Conservation (phyloP, 768 basidiomycete species). For the Pleurotus ostreatus region DNA sequence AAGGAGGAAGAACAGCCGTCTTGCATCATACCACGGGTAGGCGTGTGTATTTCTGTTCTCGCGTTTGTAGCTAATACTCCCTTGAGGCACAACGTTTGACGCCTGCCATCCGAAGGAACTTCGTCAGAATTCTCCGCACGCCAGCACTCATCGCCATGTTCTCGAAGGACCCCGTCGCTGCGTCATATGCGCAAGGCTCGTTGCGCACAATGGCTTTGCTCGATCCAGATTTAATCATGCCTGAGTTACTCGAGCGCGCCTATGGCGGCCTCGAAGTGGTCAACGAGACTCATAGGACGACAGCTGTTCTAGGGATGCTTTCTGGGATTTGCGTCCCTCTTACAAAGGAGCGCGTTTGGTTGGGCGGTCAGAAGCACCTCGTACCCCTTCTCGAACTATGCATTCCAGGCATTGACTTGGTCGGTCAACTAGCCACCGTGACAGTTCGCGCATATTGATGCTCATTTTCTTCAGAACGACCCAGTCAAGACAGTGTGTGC, state of each 20-base stretch:
- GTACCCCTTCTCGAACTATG: constrained; percentile 85
- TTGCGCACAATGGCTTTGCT: constrained; percentile 74
- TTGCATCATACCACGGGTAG: constrained; percentile 78
- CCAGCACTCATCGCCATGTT: constrained; percentile 91
- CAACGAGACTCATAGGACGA: constrained; percentile 94
- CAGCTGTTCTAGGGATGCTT: constrained; percentile 83
- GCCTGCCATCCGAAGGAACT: constrained; percentile 70
- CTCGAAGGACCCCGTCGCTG: constrained; percentile 77
- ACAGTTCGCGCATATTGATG: constrained; percentile 2
- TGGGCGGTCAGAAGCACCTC: constrained; percentile 85
- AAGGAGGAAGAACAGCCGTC: constrained; percentile 70
- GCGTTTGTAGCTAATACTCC: neutral
- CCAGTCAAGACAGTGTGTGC: constrained; percentile 77
- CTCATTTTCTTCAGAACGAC: constrained; percentile 53
- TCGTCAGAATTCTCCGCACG: constrained; percentile 78
- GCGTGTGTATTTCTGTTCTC: constrained; percentile 13
- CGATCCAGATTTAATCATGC: constrained; percentile 85
- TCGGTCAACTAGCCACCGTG: constrained; percentile 27
- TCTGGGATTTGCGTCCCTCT: constrained; percentile 74
- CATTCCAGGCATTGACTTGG: constrained; percentile 88
- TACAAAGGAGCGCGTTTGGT: constrained; percentile 73
- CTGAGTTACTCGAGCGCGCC: constrained; percentile 85
- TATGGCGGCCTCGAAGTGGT: constrained; percentile 90
- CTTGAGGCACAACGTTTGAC: constrained; percentile 73
- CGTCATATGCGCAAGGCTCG: constrained; percentile 76